Evolutionary conservation across 139 green algal genomes (phyloP).

Genomic region (Picochlorum sp.): DNA sequence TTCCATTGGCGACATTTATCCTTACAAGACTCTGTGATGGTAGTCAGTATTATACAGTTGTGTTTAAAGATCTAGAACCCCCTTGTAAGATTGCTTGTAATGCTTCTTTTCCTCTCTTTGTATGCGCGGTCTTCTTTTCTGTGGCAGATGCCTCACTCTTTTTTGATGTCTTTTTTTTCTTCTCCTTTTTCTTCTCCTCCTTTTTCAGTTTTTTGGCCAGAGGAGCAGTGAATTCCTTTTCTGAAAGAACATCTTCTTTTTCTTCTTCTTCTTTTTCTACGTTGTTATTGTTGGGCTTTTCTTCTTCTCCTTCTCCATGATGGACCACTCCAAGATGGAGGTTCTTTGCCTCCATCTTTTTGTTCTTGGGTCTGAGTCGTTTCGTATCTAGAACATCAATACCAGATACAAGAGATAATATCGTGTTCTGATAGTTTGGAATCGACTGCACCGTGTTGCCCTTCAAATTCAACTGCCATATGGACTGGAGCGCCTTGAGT

Average conservation of each 20-base stretch:
- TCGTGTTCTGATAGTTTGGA: conserved; percentile 7
- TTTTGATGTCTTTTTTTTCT: conserved; percentile 8
- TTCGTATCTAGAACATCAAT: conserved; percentile 33
- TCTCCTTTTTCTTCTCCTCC: conserved; percentile 1
- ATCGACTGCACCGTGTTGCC: conserved; percentile 15
- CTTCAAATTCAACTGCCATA: conserved; percentile 26
- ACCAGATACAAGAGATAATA: conserved; percentile 15
- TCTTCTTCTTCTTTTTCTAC: conserved; percentile 5
- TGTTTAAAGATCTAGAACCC: background rate
- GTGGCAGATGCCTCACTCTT: background rate
- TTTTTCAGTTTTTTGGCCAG: background rate
- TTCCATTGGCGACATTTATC: background rate
- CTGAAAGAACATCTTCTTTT: background rate
- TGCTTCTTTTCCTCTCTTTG: background rate
- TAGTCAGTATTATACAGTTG: too few species aligned
- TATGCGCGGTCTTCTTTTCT: too few species aligned
- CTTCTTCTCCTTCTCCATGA: background rate
- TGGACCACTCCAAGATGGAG: too few species aligned
- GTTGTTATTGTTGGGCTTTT: too few species aligned
- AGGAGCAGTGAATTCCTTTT: conserved; percentile 5
- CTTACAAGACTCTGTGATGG: conserved; percentile 7
- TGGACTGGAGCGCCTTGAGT: conserved; percentile 14
- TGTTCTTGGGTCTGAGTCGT: background rate
- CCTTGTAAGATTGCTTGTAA: conserved; percentile 1
- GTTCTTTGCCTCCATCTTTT: background rate